phyloP scores from a whole-genome alignment of 768 basidiomycete genomes.

The Suillus americanus region DNA sequence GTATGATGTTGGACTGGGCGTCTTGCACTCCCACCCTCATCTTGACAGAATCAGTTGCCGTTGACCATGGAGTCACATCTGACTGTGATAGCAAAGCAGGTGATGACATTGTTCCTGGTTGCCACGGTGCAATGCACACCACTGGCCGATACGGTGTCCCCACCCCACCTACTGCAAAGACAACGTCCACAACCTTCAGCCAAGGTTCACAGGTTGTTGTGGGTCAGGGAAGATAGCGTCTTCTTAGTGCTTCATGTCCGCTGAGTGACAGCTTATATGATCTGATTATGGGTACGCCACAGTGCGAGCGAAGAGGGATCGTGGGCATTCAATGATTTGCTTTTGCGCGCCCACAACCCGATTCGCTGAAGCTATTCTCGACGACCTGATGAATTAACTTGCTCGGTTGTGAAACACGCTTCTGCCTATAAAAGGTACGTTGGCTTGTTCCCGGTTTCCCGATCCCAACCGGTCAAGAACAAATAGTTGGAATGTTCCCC shows the following conservation, averaged over 20 bases:
- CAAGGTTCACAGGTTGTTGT: neutral
- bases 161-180: neutral
- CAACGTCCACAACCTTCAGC: constrained; percentile 3
- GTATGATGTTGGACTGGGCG: neutral
- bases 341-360: neutral
- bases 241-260: constrained; percentile 6
- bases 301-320: neutral
- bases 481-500: neutral
- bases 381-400: constrained; percentile 4
- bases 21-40: neutral
- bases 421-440: neutral
- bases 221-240: neutral
- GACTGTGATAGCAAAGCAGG: neutral
- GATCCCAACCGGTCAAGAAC: neutral
- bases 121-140: constrained; percentile 13
- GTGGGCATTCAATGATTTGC: neutral
- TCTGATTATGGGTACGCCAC: constrained; percentile 9
- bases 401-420: neutral
- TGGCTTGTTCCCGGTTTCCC: neutral
- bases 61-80: neutral
- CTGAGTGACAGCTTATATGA: constrained; percentile 4
- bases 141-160: neutral
- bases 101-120: constrained; percentile 13
- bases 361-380: constrained; percentile 1
- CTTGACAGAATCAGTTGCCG: neutral